phyloP scores from a whole-genome alignment of 2,329 filamentous ascomycete genomes.

The Huntiella omanensis region DNA sequence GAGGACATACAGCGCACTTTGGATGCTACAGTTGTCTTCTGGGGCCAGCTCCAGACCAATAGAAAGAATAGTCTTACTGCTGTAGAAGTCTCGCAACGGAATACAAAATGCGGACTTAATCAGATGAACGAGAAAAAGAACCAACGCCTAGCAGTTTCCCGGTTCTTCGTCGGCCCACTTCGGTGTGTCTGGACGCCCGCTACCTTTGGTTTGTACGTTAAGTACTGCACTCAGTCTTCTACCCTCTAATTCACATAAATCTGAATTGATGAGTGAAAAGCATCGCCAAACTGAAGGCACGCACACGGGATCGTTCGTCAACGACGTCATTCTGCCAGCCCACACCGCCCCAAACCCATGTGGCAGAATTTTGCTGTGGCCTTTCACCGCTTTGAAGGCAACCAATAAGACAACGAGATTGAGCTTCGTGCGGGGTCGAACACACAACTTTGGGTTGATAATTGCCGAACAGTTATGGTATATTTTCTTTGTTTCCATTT shows the following conservation, averaged over 20 bases:
- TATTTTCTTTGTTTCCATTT: no score
- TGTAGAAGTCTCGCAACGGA: slow-evolving; percentile 41
- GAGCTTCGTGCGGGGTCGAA: no score
- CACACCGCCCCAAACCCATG: no score
- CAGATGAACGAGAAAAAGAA: slow-evolving; percentile 86
- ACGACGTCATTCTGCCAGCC: no score
- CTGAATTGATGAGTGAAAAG: no score
- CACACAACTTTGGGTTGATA: no score
- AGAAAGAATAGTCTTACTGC: slow-evolving; percentile 49
- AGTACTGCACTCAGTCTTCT: slow-evolving; percentile 37
- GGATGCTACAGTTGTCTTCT: slow-evolving; percentile 42
- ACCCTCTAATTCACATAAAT: background rate
- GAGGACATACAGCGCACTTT: slow-evolving; percentile 30
- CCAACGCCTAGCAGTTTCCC: slow-evolving; percentile 60
- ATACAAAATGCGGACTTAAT: slow-evolving; percentile 63
- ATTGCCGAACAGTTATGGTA: no score
- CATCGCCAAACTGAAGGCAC: no score
- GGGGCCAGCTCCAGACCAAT: slow-evolving; percentile 63
- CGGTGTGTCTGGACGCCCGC: slow-evolving; percentile 88
- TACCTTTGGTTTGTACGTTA: slow-evolving; percentile 59
- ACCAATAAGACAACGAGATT: no score
- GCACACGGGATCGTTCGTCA: no score
- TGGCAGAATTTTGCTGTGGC: no score
- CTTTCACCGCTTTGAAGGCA: no score
- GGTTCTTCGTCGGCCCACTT: slow-evolving; percentile 73